Evolutionary conservation across 1,139 yeast species (phyloP).

Genomic region (Scheffersomyces cryptocercus): DNA sequence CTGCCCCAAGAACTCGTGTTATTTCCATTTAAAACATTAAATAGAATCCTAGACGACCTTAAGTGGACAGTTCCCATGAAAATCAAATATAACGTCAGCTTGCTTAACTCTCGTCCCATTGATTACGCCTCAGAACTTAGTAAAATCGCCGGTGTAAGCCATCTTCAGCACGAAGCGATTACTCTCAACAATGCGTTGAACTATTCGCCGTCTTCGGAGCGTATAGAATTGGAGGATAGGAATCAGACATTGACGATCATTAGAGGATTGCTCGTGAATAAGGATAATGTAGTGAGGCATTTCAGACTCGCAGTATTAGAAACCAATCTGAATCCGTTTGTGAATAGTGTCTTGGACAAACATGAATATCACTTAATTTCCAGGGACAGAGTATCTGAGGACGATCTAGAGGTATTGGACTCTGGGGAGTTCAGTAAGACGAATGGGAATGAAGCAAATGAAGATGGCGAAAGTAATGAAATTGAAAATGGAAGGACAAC

Average conservation of each 20-base stretch:
- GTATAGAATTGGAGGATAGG: slow-evolving; percentile 17
- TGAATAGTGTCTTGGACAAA: slow-evolving; percentile 21
- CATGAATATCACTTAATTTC: slow-evolving; percentile 41
- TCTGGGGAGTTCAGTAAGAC: too few species aligned
- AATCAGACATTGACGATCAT: slow-evolving; percentile 26
- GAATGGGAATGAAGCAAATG: too few species aligned
- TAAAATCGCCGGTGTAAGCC: slow-evolving; percentile 12
- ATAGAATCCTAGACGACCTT: slow-evolving; percentile 66
- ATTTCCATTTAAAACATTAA: slow-evolving; percentile 61
- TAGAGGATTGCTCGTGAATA: slow-evolving; percentile 34
- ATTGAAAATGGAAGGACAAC: too few species aligned
- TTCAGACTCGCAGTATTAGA: slow-evolving; percentile 35
- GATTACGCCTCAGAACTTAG: slow-evolving; percentile 36
- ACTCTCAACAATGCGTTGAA: slow-evolving; percentile 36
- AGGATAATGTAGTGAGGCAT: slow-evolving; percentile 25
- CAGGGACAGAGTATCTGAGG: slow-evolving; percentile 21
- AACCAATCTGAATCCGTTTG: slow-evolving; percentile 23
- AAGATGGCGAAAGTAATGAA: too few species aligned
- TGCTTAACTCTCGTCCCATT: slow-evolving; percentile 34
- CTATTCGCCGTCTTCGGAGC: slow-evolving; percentile 32
- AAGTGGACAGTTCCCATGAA: slow-evolving; percentile 41
- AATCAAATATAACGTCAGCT: slow-evolving; percentile 19
- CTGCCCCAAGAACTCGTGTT: background rate
- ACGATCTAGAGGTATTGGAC: slow-evolving; percentile 23
- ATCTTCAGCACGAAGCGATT: slow-evolving; percentile 19